Evolutionary conservation across 225 moss, liverwort and hornwort genomes (phyloP), one percentile per base, ranked within the genome.

Genomic region (Thuidium tamariscinum): DNA sequence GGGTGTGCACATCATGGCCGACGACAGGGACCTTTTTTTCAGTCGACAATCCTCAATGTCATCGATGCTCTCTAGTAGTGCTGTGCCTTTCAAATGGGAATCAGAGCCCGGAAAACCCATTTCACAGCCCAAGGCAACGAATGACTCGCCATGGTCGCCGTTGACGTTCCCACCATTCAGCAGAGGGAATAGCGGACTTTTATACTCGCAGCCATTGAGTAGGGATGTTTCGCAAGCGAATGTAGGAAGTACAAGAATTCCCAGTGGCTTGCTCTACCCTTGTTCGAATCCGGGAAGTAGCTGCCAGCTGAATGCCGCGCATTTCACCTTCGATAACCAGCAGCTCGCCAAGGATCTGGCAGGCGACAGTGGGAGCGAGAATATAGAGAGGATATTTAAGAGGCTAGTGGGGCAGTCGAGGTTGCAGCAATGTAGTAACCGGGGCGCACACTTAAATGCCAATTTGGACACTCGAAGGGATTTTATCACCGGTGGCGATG

Each of bases 31-130:
- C 63, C 79, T 52, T 23, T 89, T 90, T 17, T 86, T 92, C 70
- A 93, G 93, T 54, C 78, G 88, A 42, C 89, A 91, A 73, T 93
- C 92, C n/a, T 92, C 93, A 48, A 79, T 89, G 93, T 92, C 93
- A 27, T 93, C 92, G 34, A 92, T 93, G 90, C 74, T 90, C 49
- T 88, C 83, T 1, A 59, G 48, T n/a, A 75, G 70, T 20, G 79
- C 84, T 27, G 82, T 85, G 54, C 92, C 89, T 41, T 91, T 84
- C 52, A 91, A 89, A 74, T 93, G 92, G 92, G 88, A 93, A 74
- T 74, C 91, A 63, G 84, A 83, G 23, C 88, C 84, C 32, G 82
- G 84, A 16, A 88, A 82, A 84, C 82, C 82, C 55, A 55, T 82
- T 7, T 55, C 88, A 32, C 79, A 62, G 48, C 21, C 67, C 14